Evolutionary conservation across 805 yeast genomes (phyloP), one percentile per base, ranked within the genome.

Genomic region (Sugiyamaella floridensis): DNA sequence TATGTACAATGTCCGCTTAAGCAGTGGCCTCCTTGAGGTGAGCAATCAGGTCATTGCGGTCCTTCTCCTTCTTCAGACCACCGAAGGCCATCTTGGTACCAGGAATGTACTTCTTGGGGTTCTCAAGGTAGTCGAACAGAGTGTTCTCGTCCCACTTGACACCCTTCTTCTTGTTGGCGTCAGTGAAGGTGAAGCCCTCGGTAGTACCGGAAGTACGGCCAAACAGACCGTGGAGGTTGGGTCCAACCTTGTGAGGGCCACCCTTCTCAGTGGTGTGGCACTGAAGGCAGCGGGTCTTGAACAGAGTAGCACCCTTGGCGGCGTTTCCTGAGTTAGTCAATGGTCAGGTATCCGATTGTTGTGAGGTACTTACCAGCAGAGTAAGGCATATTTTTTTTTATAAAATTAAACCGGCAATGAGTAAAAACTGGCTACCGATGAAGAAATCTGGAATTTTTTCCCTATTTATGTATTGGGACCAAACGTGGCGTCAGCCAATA

Each of bases 81-180:
- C 97, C 99, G 68, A 92, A 93, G 62, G 99, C 98, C 99, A 93
- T 93, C 86, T 93, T 93, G 80, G 98, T 93, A 76, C 99, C 99
- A 72, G 99, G 99, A 66, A 93, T 89, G 81, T 89, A 93, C 80
- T 93, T 93, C 95, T 93, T 93, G 79, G 99, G 99, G 87, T 93
- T 93, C 77, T 86, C 95, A 76, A 93, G 83, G 85, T 93, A 93
- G 74, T 87, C 96, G 66, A 85, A 80, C 86, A 93, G 81, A 73
- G 89, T 81, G 71, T 89, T 89, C 69, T 83, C 89, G 62, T 69
- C 65, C 99, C 99, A 93, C 56, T 66, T 65, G 59, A 93, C 95
- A 70, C 89, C 95, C 78, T 89, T 89, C 79, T 85, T 85, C 82
- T 88, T 87, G 88, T 92, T 92, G 72, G 99, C 98, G 64, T 93